A percentile compares a stretch with the other conserved stretches of the same genome.
Conservation (phyloP, 75 land plant species). For the Sequoia sempervirens region DNA sequence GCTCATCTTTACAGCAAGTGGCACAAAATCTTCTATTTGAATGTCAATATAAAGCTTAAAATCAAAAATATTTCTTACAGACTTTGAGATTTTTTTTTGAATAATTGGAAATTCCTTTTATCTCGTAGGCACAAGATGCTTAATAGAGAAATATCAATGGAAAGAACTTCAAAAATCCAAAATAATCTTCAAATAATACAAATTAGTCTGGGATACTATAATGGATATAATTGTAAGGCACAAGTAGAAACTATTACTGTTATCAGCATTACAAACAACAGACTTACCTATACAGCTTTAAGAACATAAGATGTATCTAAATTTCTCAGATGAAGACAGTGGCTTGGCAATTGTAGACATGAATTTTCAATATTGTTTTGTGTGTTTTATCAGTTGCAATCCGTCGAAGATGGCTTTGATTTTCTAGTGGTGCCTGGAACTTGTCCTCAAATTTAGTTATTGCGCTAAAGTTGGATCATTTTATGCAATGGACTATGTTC, state of each 20-base stretch:
- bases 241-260: not conserved
- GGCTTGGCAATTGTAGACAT: not conserved
- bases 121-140: not conserved
- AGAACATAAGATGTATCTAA: not conserved
- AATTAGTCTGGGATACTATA: too few relatives aligned
- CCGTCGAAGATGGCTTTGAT: not conserved
- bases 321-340: not conserved
- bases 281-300: not conserved
- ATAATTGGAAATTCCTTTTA: not conserved
- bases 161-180: not conserved
- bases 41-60: not conserved
- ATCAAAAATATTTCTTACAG: not conserved
- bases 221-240: not conserved
- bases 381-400: not conserved
- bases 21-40: not conserved
- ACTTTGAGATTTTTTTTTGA: not conserved
- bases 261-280: not conserved
- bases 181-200: not conserved
- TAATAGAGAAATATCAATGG: not conserved
- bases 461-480: too few relatives aligned
- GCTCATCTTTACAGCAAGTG: constrained; percentile 46
- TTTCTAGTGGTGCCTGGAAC: not conserved
- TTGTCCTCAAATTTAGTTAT: too few relatives aligned
- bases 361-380: not conserved
- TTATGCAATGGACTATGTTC: too few relatives aligned